Conservation (phyloP, 1,139 yeast species). For the Saccharomyces hybrid region DNA sequence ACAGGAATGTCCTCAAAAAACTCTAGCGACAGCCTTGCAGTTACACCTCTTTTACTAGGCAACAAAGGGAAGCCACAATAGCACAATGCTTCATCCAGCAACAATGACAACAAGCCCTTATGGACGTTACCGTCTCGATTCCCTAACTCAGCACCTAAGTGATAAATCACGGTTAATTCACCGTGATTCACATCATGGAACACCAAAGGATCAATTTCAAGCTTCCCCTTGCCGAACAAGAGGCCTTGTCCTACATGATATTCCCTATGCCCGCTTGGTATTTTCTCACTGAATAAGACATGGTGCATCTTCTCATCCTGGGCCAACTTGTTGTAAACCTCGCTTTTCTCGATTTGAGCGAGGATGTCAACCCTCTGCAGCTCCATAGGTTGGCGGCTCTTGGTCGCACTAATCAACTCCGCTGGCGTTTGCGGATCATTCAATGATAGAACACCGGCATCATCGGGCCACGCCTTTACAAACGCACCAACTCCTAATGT, state of each 20-base stretch:
- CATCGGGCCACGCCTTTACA: constrained; percentile 30
- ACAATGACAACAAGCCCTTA: constrained; percentile 77
- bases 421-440: constrained; percentile 8
- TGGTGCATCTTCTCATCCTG: constrained; percentile 14
- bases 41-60: constrained; percentile 87
- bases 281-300: constrained; percentile 29
- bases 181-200: constrained; percentile 42
- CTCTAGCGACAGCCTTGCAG: constrained; percentile 65
- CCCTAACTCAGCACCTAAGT: constrained; percentile 57
- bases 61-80: constrained; percentile 76
- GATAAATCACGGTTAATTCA: constrained; percentile 53
- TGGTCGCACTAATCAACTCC: background rate
- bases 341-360: constrained; percentile 12
- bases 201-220: constrained; percentile 61
- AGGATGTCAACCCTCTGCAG: constrained; percentile 23
- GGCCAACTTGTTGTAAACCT: constrained; percentile 13
- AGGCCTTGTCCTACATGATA: constrained; percentile 64
- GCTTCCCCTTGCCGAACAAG: constrained; percentile 50
- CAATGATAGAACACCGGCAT: constrained; percentile 19
- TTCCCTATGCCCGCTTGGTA: constrained; percentile 53
- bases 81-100: constrained; percentile 81
- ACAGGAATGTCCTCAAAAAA: constrained; percentile 62
- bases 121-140: constrained; percentile 66
- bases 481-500: constrained; percentile 24
- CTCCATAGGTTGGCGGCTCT: constrained; percentile 9